Evolutionary conservation across 2,329 filamentous ascomycete species (phyloP).

Genomic region (Elsinoe batatas): DNA sequence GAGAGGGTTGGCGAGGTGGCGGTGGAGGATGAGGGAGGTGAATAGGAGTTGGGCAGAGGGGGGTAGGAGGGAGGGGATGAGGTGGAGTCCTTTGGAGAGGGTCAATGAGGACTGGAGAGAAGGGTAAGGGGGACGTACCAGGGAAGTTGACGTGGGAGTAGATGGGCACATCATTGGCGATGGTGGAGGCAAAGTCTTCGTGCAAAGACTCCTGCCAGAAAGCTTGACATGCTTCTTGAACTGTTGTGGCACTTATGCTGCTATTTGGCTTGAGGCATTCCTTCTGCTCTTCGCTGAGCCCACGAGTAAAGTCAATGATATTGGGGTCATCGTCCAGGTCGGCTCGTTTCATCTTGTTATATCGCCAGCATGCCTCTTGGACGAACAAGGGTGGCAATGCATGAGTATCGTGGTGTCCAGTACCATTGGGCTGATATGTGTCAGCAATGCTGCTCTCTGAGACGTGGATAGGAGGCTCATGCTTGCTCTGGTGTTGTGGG

Average conservation of each 20-base stretch:
- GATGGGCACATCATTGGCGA: constrained; percentile 23
- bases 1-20: constrained; percentile 14
- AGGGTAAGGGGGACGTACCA: constrained; percentile 14
- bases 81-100: constrained; percentile 13
- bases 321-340: constrained; percentile 15
- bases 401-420: constrained; percentile 15
- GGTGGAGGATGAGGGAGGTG: constrained; percentile 15
- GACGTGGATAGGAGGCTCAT: not conserved
- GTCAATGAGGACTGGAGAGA: not conserved
- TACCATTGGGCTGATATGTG: not conserved
- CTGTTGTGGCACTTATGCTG: constrained; percentile 3
- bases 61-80: constrained; percentile 13
- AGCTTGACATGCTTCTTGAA: constrained; percentile 13
- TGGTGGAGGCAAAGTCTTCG: not conserved
- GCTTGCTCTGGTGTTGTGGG: not conserved
- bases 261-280: constrained; percentile 9
- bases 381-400: constrained; percentile 15
- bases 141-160: constrained; percentile 31
- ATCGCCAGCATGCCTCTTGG: constrained; percentile 17
- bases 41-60: constrained; percentile 15
- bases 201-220: constrained; percentile 14
- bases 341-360: constrained; percentile 17
- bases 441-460: not conserved
- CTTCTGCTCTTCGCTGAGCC: constrained; percentile 14
- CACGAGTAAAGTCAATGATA: constrained; percentile 14